Evolutionary conservation across 2,329 filamentous ascomycete genomes (phyloP), one percentile per base, ranked within the genome.

Genomic region (Colletotrichum camelliae): DNA sequence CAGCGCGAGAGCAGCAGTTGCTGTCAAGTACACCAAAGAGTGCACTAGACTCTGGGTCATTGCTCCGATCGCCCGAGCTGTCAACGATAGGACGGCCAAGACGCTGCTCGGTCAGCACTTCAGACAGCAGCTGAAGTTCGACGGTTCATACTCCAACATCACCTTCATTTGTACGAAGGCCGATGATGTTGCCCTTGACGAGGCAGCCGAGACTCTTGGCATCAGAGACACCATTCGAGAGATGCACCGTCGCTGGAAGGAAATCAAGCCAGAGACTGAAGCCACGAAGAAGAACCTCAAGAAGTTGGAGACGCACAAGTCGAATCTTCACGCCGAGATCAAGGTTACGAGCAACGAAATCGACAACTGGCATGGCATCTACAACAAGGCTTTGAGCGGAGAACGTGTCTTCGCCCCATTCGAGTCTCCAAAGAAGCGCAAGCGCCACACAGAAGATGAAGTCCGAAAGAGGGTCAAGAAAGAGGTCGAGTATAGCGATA

Each of bases 81-180:
- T 93, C 2, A 89, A 92, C 76, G 89, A 92, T 77, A 91, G 91
- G 79, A 87, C 88, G 3, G 90, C 91, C 1, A 89, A 90, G 72
- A 87, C 85, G 0, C 82, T 93, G 2, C 83, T 93, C 9, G 90
- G 90, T 1, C 85, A 90, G 21, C 86, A 87, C 0, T 92, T 92
- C 83, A 91, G 89, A 78, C 85, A 88, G 0, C 91, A 93, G 77
- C 82, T 93, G 4, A 89, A 91, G 72, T 90, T 90, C 78, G 91
- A 93, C 74, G 89, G 89, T 3, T 86, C 84, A 0, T 90, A 90
- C 70, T 86, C 83, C 8, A 85, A 83, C 3, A 85, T 93, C 4
- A 92, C 90, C 0, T 93, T 93, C 75, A 90, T 93, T 16, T 93
- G 91, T 79, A 89, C 87, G 18, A 93, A 93, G 79, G 91, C 90